Evolutionary conservation across 2,329 filamentous ascomycete species (phyloP).

Genomic region (Trichoderma sp.): DNA sequence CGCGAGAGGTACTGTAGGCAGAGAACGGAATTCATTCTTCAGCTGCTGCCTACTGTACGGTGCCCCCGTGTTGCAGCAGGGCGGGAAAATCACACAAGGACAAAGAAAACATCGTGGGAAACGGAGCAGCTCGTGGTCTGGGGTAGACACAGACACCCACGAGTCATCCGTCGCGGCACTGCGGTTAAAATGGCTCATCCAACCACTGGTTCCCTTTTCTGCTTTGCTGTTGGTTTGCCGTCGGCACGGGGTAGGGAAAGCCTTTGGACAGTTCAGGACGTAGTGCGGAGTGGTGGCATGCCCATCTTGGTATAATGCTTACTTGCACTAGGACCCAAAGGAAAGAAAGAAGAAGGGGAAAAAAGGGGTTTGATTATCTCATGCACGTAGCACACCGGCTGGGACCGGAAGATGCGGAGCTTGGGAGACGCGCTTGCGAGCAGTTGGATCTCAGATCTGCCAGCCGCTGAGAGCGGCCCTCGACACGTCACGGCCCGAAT

Average conservation of each 20-base stretch:
- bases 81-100: not conserved
- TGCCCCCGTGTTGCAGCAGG: not conserved
- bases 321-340: not conserved
- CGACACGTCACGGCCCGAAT: conserved; percentile 19
- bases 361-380: conserved; percentile 1
- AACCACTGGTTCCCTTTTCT: not conserved
- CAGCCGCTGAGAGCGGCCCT: conserved; percentile 4
- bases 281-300: not conserved
- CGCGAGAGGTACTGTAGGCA: not conserved
- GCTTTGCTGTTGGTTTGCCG: not conserved
- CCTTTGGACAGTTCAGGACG: not conserved
- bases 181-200: not conserved
- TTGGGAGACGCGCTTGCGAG: not conserved
- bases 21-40: not conserved
- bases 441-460: conserved; percentile 14
- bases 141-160: not conserved
- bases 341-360: not conserved
- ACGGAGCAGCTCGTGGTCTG: not conserved
- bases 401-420: conserved; percentile 15
- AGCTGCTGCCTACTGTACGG: not conserved
- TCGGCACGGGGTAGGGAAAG: not conserved
- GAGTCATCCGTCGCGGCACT: not conserved
- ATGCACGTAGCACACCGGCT: not conserved
- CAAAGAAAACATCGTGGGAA: not conserved
- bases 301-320: not conserved